Percentiles rank a stretch among this genome's conserved stretches.
Evolutionary conservation across 2,329 filamentous ascomycete genomes (phyloP).

Genomic region (Dryadomyces sulphureus): DNA sequence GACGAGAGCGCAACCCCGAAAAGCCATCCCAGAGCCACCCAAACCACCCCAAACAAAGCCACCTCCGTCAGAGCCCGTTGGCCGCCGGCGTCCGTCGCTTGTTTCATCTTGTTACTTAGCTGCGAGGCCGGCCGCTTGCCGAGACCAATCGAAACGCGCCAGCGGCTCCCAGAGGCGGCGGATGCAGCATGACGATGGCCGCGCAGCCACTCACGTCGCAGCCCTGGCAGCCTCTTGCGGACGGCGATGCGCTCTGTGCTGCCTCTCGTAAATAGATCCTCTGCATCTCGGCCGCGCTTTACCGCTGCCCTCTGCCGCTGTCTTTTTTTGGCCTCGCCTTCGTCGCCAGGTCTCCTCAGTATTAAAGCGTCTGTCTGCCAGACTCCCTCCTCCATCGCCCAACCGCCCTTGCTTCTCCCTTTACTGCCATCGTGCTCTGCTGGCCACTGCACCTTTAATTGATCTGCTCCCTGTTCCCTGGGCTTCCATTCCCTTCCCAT

Average conservation of each 20-base stretch:
- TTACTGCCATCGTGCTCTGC: not conserved
- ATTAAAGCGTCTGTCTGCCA: too few relatives aligned
- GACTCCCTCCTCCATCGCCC: not conserved
- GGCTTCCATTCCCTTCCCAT: not conserved
- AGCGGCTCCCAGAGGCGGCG: not conserved
- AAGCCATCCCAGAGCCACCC: too few relatives aligned
- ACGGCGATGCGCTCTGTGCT: not conserved
- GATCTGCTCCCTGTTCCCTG: not conserved
- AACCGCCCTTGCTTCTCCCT: too few relatives aligned
- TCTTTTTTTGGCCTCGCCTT: not conserved
- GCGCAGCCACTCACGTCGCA: not conserved
- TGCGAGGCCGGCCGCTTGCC: not conserved
- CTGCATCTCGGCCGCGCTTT: not conserved
- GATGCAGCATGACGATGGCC: not conserved
- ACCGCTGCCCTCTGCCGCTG: not conserved
- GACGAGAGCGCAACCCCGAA: too few relatives aligned
- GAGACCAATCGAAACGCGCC: not conserved
- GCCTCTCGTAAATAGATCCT: not conserved
- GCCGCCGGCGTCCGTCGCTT: not conserved
- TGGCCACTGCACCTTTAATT: not conserved
- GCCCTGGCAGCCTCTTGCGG: not conserved
- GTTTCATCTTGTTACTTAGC: not conserved
- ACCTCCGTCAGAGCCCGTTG: too few relatives aligned
- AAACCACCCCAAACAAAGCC: too few relatives aligned
- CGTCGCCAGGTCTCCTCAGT: too few relatives aligned